Evolutionary conservation across 345 rosid species (phyloP).

Genomic region (Litchi chinensis): DNA sequence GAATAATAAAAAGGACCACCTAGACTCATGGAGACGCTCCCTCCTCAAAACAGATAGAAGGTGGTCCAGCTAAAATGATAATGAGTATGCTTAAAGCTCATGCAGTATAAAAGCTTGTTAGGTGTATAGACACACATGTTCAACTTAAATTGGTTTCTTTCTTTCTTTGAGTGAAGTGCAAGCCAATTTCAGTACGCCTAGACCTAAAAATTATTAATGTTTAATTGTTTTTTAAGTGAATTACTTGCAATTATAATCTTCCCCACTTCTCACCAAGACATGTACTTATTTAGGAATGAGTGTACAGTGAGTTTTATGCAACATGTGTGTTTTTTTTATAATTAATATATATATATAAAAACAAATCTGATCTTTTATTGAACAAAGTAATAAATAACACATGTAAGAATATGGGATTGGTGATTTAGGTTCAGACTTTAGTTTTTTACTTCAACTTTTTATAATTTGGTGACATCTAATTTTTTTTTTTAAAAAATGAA

Average conservation of each 20-base stretch:
- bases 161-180: conserved; percentile 28
- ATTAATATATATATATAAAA: no score
- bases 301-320: neutral
- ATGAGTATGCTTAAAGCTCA: conserved; percentile 18
- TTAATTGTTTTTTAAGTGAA: neutral
- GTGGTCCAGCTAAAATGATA: conserved; percentile 15
- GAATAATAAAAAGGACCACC: no score
- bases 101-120: neutral
- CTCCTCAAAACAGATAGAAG: neutral
- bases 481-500: no score
- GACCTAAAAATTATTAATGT: neutral
- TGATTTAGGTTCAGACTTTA: no score
- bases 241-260: neutral
- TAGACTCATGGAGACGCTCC: no score
- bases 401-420: no score
- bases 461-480: no score
- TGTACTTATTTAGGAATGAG: neutral
- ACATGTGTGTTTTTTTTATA: neutral
- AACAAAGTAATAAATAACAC: no score
- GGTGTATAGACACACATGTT: neutral
- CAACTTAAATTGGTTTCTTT: neutral
- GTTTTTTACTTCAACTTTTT: no score
- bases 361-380: neutral
- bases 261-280: neutral
- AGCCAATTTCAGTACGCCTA: conserved; percentile 2